Base-by-base conservation (phyloP, 257 asterid genomes). In the Salvia hispanica region DNA sequence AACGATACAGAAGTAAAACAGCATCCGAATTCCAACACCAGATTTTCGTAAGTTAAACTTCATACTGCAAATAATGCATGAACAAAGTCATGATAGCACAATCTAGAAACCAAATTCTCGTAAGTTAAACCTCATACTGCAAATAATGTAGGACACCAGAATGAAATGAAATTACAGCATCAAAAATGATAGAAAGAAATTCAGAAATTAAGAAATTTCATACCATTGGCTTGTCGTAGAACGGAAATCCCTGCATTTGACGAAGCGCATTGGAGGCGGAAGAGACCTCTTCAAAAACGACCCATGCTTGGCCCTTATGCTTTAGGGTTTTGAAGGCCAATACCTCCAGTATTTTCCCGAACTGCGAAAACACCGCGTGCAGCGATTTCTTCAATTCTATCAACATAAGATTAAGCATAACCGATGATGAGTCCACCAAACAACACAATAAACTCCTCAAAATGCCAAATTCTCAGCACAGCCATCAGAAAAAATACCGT, bases 271-370 rank as follows among this genome's bases (percentile, higher is more conserved):
- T 83, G 60, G 83, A 57, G 31, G 99, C 99, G 1, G 91, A 86
- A 56, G 96, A 84, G 61, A 74, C 93, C 21, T 94, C 98, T 56
- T 91, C 95, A 62, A 94, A 94, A n/a, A 91, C 85, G 39, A 94
- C 96, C 99, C 98, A 94, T 2, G 99, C 99, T 76, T 94, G 99
- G n/a, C 99, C 99, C 74, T 87, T 91, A 77, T 94, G 98, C 70
- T 91, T 94, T 76, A 94, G 97, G 91, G 99, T 94, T 91, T 88
- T 94, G 88, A 94, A 91, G 5, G 97, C 99, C 74, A 94, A 82
- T 45, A 94, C 98, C 83, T 91, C 99, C 78, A 87, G 52, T 51
- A 91, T 91, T 68, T 88, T 94, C 72, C 99, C 98, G 66, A 94
- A 94, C 66, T 94, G 99, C 45, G 98, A 84, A 79, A 94, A 94